Evolutionary conservation across 2,329 filamentous ascomycete genomes (phyloP).

Genomic region (Daldinia eschscholtzii): DNA sequence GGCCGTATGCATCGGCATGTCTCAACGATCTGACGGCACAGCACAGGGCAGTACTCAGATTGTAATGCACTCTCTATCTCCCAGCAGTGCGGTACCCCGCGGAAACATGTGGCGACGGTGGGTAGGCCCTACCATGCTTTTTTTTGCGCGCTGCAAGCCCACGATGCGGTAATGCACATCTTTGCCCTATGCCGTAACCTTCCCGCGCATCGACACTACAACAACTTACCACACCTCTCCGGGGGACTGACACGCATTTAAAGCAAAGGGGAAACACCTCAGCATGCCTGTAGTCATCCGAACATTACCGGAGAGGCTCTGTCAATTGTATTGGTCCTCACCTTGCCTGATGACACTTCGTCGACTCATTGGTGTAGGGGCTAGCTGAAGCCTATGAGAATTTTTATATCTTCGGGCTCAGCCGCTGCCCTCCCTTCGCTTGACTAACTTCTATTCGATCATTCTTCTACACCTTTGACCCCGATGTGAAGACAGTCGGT

Average conservation of each 20-base stretch:
- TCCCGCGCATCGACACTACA: conserved; percentile 27
- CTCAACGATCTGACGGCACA: conserved; percentile 18
- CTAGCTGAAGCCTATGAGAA: neutral
- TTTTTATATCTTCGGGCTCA: conserved; percentile 11
- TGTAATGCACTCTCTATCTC: conserved; percentile 19
- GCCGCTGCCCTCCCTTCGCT: conserved; percentile 4
- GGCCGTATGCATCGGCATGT: conserved; percentile 16
- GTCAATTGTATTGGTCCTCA: conserved; percentile 16
- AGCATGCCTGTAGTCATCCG: neutral
- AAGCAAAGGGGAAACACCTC: conserved; percentile 30
- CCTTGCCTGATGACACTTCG: conserved; percentile 22
- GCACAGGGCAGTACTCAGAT: conserved; percentile 10
- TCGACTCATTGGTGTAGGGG: conserved; percentile 17
- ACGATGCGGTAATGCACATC: conserved; percentile 36
- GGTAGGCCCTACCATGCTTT: conserved; percentile 19
- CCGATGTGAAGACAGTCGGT: neutral
- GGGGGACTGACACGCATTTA: conserved; percentile 30
- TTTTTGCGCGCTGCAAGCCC: conserved; percentile 18
- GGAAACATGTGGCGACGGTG: conserved; percentile 19
- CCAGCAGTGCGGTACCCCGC: conserved; percentile 16
- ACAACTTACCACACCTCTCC: conserved; percentile 19
- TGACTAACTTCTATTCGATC: neutral
- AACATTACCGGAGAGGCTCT: conserved; percentile 14
- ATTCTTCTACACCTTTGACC: neutral
- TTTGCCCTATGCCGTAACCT: conserved; percentile 38